These are phyloP conservation scores for Malassezia vespertilionis DNA, from an alignment of 1,284 basidiomycete species.

Conservation along the genomic window DNA sequence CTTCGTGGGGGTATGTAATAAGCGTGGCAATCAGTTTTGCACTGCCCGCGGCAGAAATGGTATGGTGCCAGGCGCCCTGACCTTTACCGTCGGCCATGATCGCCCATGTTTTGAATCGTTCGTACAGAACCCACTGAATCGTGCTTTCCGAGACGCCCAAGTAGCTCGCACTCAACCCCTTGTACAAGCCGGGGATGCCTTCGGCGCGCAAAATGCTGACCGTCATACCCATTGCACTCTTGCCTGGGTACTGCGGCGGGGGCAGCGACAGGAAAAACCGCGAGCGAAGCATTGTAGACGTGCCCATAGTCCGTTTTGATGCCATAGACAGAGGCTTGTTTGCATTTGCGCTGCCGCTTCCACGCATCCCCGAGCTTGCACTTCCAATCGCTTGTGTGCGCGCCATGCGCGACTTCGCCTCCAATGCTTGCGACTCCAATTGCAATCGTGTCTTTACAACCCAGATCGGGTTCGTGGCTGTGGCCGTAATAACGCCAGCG, in stretches of 20 bases:
- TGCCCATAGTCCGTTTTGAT: not conserved
- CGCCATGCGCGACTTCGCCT: constrained; percentile 3
- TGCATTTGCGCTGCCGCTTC: not conserved
- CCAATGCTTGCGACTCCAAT: constrained; percentile 49
- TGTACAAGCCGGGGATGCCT: constrained; percentile 80
- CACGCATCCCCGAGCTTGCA: not conserved
- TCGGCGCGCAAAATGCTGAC: constrained; percentile 67
- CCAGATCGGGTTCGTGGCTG: constrained; percentile 95
- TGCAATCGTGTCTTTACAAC: constrained; percentile 94
- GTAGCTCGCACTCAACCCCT: constrained; percentile 85
- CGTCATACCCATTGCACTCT: constrained; percentile 57
- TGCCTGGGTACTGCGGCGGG: constrained; percentile 31
- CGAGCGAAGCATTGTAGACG: not conserved
- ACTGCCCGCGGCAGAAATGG: constrained; percentile 78
- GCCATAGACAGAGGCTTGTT: too few species aligned
- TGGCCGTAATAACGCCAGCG: constrained; percentile 70
- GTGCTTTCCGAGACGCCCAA: constrained; percentile 92
- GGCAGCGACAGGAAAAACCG: constrained; percentile 30
- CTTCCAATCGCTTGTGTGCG: constrained; percentile 6
- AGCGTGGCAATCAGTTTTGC: constrained; percentile 64
- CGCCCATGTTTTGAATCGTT: constrained; percentile 58
- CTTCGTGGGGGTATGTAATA: constrained; percentile 46
- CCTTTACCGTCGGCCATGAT: not conserved
- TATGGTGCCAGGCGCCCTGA: constrained; percentile 56
- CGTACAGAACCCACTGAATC: constrained; percentile 96